Conservation (phyloP, 2,329 filamentous ascomycete genomes). For the Grosmannia penicillata region DNA sequence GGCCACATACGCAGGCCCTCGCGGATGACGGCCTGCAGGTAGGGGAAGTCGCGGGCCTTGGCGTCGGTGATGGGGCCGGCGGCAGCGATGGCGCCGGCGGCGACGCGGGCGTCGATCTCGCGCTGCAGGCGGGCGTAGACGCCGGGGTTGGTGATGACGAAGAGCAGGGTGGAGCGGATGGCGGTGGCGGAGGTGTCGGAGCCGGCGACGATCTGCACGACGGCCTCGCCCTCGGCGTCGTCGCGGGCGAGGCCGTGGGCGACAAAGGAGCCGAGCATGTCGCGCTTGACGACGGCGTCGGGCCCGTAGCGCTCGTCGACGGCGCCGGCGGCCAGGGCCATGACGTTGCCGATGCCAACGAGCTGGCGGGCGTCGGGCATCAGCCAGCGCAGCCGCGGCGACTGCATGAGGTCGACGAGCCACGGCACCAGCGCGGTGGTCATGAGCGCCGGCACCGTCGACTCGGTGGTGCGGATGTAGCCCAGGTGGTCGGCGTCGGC, state of each 20-base stretch:
- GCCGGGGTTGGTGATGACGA: constrained; percentile 13
- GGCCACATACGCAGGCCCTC: constrained; percentile 32
- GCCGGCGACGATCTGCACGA: constrained; percentile 21
- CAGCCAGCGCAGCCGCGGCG: constrained; percentile 20
- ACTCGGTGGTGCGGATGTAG: constrained; percentile 22
- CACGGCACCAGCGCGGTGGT: constrained; percentile 28
- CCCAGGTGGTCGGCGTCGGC: constrained; percentile 28
- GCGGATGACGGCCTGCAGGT: constrained; percentile 33
- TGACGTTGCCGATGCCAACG: constrained; percentile 9
- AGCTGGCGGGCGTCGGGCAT: constrained; percentile 9
- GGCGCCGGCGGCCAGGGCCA: constrained; percentile 10
- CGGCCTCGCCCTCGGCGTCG: constrained; percentile 28
- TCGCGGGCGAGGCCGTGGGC: constrained; percentile 21
- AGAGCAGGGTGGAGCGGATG: constrained; percentile 14
- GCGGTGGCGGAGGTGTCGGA: constrained; percentile 17
- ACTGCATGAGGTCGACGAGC: constrained; percentile 22
- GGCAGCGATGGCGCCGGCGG: constrained; percentile 15
- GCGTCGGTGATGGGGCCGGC: constrained; percentile 18
- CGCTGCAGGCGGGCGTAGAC: constrained; percentile 11
- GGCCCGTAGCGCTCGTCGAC: constrained; percentile 9
- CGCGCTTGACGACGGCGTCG: constrained; percentile 13
- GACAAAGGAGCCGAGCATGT: constrained; percentile 27
- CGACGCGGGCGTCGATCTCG: constrained; percentile 22
- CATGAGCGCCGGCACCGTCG: constrained; percentile 23
- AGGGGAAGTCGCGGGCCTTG: constrained; percentile 25